Conservation (phyloP, 2,329 filamentous ascomycete genomes). For the Purpureocillium takamizusanense region DNA sequence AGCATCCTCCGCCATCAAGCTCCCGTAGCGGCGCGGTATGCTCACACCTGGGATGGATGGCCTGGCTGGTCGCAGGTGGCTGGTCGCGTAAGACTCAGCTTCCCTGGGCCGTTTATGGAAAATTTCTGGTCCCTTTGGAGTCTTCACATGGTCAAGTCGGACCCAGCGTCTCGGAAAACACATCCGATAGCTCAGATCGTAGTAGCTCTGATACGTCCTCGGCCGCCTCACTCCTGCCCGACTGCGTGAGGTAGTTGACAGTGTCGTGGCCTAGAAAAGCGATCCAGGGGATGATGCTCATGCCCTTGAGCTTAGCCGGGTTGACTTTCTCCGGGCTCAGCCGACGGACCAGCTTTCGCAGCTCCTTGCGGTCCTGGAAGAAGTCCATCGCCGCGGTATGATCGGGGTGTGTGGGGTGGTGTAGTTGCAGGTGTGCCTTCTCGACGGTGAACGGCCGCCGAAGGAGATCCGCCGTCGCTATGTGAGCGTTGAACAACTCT, state of each 20-base stretch:
- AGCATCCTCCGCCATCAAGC: no score
- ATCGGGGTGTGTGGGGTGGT: slow-evolving; percentile 43
- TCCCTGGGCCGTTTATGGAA: neutral
- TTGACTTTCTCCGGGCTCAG: slow-evolving; percentile 16
- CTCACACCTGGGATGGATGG: no score
- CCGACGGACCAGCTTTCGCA: slow-evolving; percentile 17
- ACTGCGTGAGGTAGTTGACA: slow-evolving; percentile 31
- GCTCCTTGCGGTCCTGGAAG: slow-evolving; percentile 24
- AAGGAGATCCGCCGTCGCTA: slow-evolving; percentile 34
- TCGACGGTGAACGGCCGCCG: slow-evolving; percentile 29
- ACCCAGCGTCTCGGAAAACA: slow-evolving; percentile 15
- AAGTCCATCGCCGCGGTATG: slow-evolving; percentile 37
- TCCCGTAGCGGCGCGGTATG: no score
- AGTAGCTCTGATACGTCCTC: slow-evolving; percentile 27
- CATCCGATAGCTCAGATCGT: slow-evolving; percentile 22
- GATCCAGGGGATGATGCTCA: slow-evolving; percentile 25
- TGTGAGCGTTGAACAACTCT: slow-evolving; percentile 42
- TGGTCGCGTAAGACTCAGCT: no score
- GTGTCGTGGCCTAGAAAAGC: slow-evolving; percentile 36
- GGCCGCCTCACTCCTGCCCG: slow-evolving; percentile 31
- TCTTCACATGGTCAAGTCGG: slow-evolving; percentile 10
- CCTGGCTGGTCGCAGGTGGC: no score
- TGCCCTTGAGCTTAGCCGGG: slow-evolving; percentile 17
- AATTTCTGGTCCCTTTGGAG: neutral
- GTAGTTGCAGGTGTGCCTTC: slow-evolving; percentile 43